Percentiles rank a stretch among this genome's conserved stretches.
phyloP scores from a whole-genome alignment of 495 filamentous ascomycete species.

The Hypoxylon perforatum region DNA sequence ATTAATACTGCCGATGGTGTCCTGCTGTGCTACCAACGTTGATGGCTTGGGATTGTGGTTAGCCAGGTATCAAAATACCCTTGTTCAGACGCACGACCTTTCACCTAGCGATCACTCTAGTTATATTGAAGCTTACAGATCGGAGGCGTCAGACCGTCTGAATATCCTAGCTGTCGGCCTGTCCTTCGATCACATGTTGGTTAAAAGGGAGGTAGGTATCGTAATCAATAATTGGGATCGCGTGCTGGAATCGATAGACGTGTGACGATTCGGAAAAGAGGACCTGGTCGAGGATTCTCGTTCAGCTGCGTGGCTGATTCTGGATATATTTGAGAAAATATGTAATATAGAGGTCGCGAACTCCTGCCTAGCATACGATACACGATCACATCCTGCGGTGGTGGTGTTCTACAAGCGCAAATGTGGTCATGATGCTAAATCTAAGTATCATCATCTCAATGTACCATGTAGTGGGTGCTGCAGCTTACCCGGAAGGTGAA shows the following conservation, averaged over 20 bases:
- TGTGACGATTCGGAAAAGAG: slow-evolving; percentile 2
- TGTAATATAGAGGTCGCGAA: not conserved
- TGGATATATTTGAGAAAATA: not conserved
- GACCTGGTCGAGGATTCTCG: slow-evolving; percentile 6
- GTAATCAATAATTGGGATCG: not conserved
- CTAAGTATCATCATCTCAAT: too few species aligned
- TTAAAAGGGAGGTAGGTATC: not conserved
- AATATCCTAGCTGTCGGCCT: not conserved
- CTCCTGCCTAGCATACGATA: too few species aligned
- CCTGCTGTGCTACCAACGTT: slow-evolving; percentile 28
- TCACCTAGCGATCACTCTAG: slow-evolving; percentile 25
- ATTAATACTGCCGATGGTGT: slow-evolving; percentile 26
- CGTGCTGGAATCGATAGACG: slow-evolving; percentile 1
- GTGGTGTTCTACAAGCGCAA: too few species aligned
- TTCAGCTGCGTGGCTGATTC: not conserved
- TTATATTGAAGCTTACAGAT: slow-evolving; percentile 25
- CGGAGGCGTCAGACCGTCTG: slow-evolving; percentile 14
- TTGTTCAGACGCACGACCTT: slow-evolving; percentile 11
- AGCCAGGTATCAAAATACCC: not conserved
- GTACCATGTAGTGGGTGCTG: too few species aligned
- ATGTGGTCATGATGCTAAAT: too few species aligned
- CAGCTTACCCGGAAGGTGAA: not conserved
- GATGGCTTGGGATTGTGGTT: slow-evolving; percentile 10
- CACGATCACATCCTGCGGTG: too few species aligned
- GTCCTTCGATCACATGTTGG: not conserved